Evolutionary conservation across 2,329 filamentous ascomycete species (phyloP).

Genomic region (Massarina eburnea): DNA sequence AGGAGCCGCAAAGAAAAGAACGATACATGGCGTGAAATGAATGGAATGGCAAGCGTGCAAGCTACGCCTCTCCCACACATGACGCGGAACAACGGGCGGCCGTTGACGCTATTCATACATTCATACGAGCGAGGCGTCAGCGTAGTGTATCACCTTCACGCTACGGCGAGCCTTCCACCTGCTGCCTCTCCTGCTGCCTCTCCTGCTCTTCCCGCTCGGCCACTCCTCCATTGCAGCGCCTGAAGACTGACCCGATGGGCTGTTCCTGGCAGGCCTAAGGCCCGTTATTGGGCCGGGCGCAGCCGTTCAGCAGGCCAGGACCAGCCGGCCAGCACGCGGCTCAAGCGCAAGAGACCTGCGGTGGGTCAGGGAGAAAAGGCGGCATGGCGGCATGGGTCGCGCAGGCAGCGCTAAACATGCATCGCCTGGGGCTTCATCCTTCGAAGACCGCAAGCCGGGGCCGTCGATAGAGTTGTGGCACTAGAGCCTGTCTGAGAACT

Average conservation of each 20-base stretch:
- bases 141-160: not conserved
- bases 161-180: not conserved
- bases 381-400: constrained; percentile 18
- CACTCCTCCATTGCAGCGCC: not conserved
- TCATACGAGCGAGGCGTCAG: not conserved
- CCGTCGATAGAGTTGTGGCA: constrained; percentile 38
- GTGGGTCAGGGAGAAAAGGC: not conserved
- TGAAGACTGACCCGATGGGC: constrained; percentile 23
- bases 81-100: not conserved
- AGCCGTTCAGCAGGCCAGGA: constrained; percentile 29
- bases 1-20: not conserved
- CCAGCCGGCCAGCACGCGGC: constrained; percentile 31
- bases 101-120: not conserved
- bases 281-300: constrained; percentile 38
- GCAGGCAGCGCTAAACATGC: constrained; percentile 18
- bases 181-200: not conserved
- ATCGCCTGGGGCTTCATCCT: constrained; percentile 12
- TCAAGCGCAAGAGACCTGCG: constrained; percentile 26
- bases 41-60: not conserved
- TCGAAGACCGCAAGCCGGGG: constrained; percentile 30
- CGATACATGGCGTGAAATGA: not conserved
- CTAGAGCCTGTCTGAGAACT: constrained; percentile 21
- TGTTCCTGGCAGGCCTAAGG: constrained; percentile 30
- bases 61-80: not conserved
- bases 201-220: not conserved